Base-by-base conservation (phyloP, 352 stramenopile species). In the Pythium apleroticum region DNA sequence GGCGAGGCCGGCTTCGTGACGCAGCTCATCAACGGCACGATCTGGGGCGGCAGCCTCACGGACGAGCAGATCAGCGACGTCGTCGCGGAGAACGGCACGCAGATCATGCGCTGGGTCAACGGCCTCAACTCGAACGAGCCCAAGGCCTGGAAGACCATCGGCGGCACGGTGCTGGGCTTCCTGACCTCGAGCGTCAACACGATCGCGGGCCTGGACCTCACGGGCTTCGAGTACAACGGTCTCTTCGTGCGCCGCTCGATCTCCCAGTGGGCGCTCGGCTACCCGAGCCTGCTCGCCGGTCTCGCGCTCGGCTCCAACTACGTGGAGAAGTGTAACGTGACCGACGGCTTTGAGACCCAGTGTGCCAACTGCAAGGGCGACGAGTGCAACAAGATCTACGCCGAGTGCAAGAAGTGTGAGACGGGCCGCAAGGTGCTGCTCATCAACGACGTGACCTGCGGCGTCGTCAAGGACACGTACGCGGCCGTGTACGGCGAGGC, bases 61-160 rank as follows among this genome's bases (percentile, higher is more conserved):
- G 64, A 52, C 28, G 68, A 46, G 10, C 56, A 66, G 1, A 65
- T 82, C 33, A 48, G 57, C 1, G 57, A 56, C 1, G 76, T 69
- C 46, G 60, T 92, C 25, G 31, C 49, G 0, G 48, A 74, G 48
- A 77, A 88, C 75, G 75, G 74, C 31, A 41, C 68, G 60, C 75
- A 84, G 61, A 84, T 91, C 65, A 89, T 91, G 81, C 73, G 75
- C 52, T 91, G 77, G 80, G 68, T 89, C 41, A 91, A 90, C 63
- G 84, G 81, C 0, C 78, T 91, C 69, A 93, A 93, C 69, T 93
- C 84, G 65, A 75, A 90, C 54, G 63, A 93, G 35, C 68, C 84
- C 3, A 64, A 60, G 39, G 84, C 84, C 33, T 88, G 86, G 81
- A 86, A 86, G 71, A 79, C 68, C 39, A 71, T 90, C 8, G 73